Conservation (phyloP, 1,284 basidiomycete species). For the Golubevia sp. region DNA sequence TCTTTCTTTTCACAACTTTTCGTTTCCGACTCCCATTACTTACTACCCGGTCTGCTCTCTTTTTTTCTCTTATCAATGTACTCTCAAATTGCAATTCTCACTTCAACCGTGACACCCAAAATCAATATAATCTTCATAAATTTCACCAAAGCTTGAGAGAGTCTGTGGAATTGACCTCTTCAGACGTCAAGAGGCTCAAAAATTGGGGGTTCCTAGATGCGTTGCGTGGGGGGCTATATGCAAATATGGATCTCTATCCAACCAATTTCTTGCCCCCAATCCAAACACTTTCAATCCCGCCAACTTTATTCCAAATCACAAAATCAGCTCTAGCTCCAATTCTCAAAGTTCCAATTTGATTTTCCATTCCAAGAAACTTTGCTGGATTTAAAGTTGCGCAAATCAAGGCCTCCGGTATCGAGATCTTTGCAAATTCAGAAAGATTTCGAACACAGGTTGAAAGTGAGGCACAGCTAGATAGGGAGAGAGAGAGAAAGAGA, state of each 20-base stretch:
- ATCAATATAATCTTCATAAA: too few relatives aligned
- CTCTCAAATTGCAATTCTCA: too few relatives aligned
- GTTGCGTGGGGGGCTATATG: too few relatives aligned
- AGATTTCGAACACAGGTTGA: slow-evolving; percentile 83
- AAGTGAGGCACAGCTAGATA: slow-evolving; percentile 68
- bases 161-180: too few relatives aligned
- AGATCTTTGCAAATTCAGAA: slow-evolving; percentile 77
- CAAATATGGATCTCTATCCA: too few relatives aligned
- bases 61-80: too few relatives aligned
- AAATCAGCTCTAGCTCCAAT: slow-evolving; percentile 82
- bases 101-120: too few relatives aligned
- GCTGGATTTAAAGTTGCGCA: slow-evolving; percentile 84
- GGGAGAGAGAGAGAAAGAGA: too few relatives aligned
- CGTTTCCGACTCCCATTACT: not conserved
- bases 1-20: not conserved
- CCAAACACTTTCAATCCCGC: slow-evolving; percentile 77
- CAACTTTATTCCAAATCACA: slow-evolving; percentile 72
- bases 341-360: slow-evolving; percentile 76
- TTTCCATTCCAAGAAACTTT: slow-evolving; percentile 75
- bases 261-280: slow-evolving; percentile 77
- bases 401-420: slow-evolving; percentile 78
- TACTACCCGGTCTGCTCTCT: not conserved
- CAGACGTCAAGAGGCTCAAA: too few relatives aligned
- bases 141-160: too few relatives aligned
- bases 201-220: too few relatives aligned